Evolutionary conservation across 192 early-diverging fungal species (phyloP), one percentile per base, ranked within the genome.

Genomic region (Oehlia diaphana): DNA sequence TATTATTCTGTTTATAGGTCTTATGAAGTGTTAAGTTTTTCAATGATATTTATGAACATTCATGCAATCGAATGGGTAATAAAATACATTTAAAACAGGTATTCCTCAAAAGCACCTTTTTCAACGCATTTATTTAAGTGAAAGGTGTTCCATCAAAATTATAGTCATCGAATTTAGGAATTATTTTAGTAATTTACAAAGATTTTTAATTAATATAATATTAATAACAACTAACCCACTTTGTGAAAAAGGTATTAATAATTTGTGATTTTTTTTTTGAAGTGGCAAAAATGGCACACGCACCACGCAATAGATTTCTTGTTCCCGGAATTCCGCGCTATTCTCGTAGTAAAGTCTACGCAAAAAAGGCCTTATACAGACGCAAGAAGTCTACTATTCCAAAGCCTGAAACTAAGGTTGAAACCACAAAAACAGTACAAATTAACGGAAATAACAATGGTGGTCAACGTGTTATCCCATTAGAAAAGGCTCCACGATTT

Each of bases 321-420:
- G 92, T 90, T 83, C 92, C 94, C 71, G 96, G 96, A 78, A 90
- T 97, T 74, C 84, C 90, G 84, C 93, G 93, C 78, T 91, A 92
- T 84, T 92, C 92, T 82, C 95, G 96, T 85, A 94, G 94, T 42
- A 83, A 86, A 79, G 88, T 92, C 76, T 95, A 92, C 89, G 90
- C 93, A 84, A 94, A 93, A 91, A 93, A 93, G 88, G 96, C 91
- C 72, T 86, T 93, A 70, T 95, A 94, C 91, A 97, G 97, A 94
- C 90, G 91, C 85, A 87, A 89, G 87, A 96, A 94, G 92, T 80
- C 84, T 63, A 79, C 89, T 73, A 81, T 86, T 80, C 68, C 87
- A 71, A 86, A 83, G 69, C 83, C 88, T 82, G 78, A 85, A 31
- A 82, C 83, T 68, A 87, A 85, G 76, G 81, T 86, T 68, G 87